A percentile compares a stretch with the other conserved stretches of the same genome.
Evolutionary conservation across 306 rosid species (phyloP).

Genomic region (Prunus fruticosa): DNA sequence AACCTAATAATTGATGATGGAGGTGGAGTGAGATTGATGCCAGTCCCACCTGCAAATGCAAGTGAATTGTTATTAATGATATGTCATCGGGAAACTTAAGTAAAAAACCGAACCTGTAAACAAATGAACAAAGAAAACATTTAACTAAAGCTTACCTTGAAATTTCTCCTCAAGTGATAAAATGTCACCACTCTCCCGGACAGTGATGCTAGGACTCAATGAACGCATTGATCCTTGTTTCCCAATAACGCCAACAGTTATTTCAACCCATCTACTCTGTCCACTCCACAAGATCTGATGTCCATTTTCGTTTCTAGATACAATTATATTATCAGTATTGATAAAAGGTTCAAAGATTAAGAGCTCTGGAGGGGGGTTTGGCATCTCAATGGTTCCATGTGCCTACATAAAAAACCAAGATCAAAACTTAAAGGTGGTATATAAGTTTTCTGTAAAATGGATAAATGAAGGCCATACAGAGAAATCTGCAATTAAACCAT

Average conservation of each 20-base stretch:
- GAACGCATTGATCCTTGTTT: slow-evolving; percentile 79
- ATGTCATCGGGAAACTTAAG: not conserved
- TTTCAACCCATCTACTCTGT: slow-evolving; percentile 90
- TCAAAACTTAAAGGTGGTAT: slow-evolving; percentile 9
- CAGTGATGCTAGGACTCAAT: slow-evolving; percentile 87
- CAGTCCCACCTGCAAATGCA: slow-evolving; percentile 80
- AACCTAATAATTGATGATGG: slow-evolving; percentile 85
- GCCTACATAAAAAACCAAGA: slow-evolving; percentile 43
- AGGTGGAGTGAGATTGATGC: slow-evolving; percentile 97
- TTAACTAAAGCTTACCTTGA: slow-evolving; percentile 55
- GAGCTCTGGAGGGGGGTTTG: slow-evolving; percentile 77
- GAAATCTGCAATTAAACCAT: not conserved
- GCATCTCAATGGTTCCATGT: slow-evolving; percentile 91
- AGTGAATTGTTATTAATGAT: not conserved
- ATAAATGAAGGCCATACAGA: not conserved
- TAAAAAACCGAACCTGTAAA: slow-evolving; percentile 1
- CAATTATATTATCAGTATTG: slow-evolving; percentile 78
- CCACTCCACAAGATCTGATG: slow-evolving; percentile 75
- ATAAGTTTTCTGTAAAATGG: slow-evolving; percentile 8
- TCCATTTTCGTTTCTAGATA: slow-evolving; percentile 43
- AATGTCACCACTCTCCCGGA: slow-evolving; percentile 92
- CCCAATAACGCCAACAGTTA: slow-evolving; percentile 89
- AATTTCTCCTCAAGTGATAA: slow-evolving; percentile 95
- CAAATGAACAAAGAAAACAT: not conserved
- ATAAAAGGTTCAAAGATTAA: slow-evolving; percentile 93